Conservation (phyloP, 1,139 yeast genomes). For the Yamadazyma conglobata region DNA sequence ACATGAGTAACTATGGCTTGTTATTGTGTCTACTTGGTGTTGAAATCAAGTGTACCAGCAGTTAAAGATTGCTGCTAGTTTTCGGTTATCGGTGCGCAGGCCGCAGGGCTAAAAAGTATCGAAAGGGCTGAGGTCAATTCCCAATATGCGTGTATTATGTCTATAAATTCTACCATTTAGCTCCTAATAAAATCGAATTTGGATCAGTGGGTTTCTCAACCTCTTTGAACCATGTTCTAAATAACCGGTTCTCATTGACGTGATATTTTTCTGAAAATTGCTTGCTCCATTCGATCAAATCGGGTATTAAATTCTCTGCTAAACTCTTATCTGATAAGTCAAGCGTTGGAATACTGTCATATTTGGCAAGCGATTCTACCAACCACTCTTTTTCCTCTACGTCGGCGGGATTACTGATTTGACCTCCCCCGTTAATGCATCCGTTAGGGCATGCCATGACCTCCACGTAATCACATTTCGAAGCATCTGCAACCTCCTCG, state of each 20-base stretch:
- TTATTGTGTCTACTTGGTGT: too few relatives aligned
- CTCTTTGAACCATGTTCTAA: slow-evolving; percentile 46
- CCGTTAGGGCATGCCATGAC: slow-evolving; percentile 99
- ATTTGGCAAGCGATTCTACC: slow-evolving; percentile 25
- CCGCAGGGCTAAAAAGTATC: too few relatives aligned
- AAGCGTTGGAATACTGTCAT: slow-evolving; percentile 23
- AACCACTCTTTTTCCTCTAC: slow-evolving; percentile 43
- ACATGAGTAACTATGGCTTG: too few relatives aligned
- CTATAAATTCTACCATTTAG: slow-evolving; percentile 34
- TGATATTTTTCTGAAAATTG: slow-evolving; percentile 30
- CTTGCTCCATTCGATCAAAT: slow-evolving; percentile 27
- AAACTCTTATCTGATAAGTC: slow-evolving; percentile 7
- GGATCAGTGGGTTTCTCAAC: slow-evolving; percentile 54
- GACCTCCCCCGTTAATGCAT: slow-evolving; percentile 97
- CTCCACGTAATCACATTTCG: slow-evolving; percentile 78
- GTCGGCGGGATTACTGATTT: slow-evolving; percentile 51
- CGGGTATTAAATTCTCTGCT: slow-evolving; percentile 8
- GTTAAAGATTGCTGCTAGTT: too few relatives aligned
- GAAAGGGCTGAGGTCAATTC: too few relatives aligned
- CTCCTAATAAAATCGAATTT: slow-evolving; percentile 38
- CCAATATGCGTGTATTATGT: too few relatives aligned
- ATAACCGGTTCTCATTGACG: slow-evolving; percentile 34
- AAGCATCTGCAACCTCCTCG: slow-evolving; percentile 52
- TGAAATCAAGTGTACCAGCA: too few relatives aligned
- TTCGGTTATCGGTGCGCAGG: too few relatives aligned